Evolutionary conservation across 495 filamentous ascomycete species (phyloP).

Genomic region (Aspergillus campestris): DNA sequence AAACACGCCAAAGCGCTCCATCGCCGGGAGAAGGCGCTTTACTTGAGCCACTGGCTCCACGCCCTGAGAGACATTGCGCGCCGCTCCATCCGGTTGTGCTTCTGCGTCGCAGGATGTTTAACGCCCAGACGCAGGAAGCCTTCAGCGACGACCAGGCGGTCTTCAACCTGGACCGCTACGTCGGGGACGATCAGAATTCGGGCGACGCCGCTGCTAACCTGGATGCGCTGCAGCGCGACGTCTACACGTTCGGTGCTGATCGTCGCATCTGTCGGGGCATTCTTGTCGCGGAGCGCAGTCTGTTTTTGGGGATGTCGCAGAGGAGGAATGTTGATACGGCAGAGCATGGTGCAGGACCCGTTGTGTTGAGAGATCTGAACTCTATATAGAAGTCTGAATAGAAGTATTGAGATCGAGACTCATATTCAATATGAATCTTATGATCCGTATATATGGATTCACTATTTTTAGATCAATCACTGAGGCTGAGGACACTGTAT

Average conservation of each 20-base stretch:
- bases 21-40: slow-evolving; percentile 22
- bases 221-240: slow-evolving; percentile 23
- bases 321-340: too few relatives aligned
- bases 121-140: slow-evolving; percentile 17
- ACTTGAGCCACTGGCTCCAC: slow-evolving; percentile 28
- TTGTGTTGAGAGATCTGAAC: too few relatives aligned
- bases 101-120: slow-evolving; percentile 28
- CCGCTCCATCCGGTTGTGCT: slow-evolving; percentile 22
- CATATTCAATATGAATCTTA: too few relatives aligned
- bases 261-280: slow-evolving; percentile 25
- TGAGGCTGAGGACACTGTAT: too few relatives aligned
- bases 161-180: slow-evolving; percentile 49
- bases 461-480: too few relatives aligned
- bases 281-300: slow-evolving; percentile 26
- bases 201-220: slow-evolving; percentile 33
- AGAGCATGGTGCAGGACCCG: too few relatives aligned
- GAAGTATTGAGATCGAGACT: too few relatives aligned
- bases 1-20: slow-evolving; percentile 32
- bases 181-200: slow-evolving; percentile 13
- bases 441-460: too few relatives aligned
- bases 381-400: too few relatives aligned
- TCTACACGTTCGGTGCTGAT: slow-evolving; percentile 22
- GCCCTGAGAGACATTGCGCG: slow-evolving; percentile 23
- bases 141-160: slow-evolving; percentile 29
- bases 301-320: slow-evolving; percentile 44